These are phyloP conservation scores for Drechslera avenae DNA, from an alignment of 2,329 filamentous ascomycete genomes.

Conservation along the genomic window DNA sequence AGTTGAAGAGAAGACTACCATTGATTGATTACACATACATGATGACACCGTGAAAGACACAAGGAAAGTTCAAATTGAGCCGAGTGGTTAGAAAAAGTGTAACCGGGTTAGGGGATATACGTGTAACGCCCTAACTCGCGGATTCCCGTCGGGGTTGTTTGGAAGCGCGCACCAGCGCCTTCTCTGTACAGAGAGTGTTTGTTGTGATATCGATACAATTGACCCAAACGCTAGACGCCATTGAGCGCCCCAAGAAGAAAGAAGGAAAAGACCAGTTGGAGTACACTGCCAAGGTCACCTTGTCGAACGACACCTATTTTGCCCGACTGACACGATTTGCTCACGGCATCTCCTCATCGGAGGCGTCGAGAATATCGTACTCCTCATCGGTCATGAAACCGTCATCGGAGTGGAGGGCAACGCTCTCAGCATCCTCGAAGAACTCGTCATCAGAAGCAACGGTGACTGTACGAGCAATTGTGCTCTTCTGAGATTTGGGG, in stretches of 20 bases:
- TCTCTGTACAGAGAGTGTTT: conserved; percentile 8
- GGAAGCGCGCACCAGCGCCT: conserved; percentile 11
- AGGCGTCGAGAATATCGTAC: conserved; percentile 95
- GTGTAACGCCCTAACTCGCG: background rate
- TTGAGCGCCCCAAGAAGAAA: conserved; percentile 4
- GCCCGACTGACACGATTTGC: background rate
- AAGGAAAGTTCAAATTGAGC: conserved; percentile 13
- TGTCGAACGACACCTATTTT: background rate
- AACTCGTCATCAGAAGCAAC: conserved; percentile 57
- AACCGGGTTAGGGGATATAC: conserved; percentile 1
- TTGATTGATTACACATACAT: conserved; percentile 10
- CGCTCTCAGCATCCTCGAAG: conserved; percentile 64
- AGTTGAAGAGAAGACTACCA: conserved; percentile 6
- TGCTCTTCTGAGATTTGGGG: conserved; percentile 33
- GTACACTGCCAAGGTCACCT: conserved; percentile 1
- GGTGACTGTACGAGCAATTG: conserved; percentile 39
- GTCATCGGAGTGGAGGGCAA: conserved; percentile 61
- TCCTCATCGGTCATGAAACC: conserved; percentile 96
- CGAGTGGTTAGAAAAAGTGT: conserved; percentile 4
- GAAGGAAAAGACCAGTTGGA: conserved; percentile 5
- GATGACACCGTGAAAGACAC: conserved; percentile 1
- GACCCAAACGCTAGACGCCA: conserved; percentile 4
- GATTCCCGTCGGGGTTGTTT: conserved; percentile 5
- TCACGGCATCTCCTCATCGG: conserved; percentile 72
- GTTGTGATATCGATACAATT: background rate